Evolutionary conservation across 2,329 filamentous ascomycete species (phyloP), one percentile per base, ranked within the genome.

Genomic region (Colletotrichum chlorophyti): DNA sequence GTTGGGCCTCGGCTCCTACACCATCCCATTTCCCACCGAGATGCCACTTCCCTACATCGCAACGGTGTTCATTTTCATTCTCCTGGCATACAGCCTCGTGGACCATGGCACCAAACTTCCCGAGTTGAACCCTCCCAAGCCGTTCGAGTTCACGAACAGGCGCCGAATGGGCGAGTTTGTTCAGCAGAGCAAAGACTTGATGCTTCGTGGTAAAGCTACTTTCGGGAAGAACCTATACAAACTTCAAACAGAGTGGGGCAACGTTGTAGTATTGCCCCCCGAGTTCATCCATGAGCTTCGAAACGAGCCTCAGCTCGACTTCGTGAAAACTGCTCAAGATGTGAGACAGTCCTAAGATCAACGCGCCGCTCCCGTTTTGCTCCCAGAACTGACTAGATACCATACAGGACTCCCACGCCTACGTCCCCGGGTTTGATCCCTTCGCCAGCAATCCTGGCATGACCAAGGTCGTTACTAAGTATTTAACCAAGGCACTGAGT

Each of bases 401-500:
- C 14, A 2, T 8, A 2, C 24, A 54, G 54, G 49, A 58, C 10
- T 24, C 23, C 1, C 41, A 58, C 12, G 23, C 34, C 11, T 47
- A 54, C 19, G 26, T 58, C 6, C 50, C 54, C 21, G 54, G 49
- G 0, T 58, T 58, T 8, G 49, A 54, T 2, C 42, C 54, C 4
- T 58, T 58, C 3, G 5, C 5, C 3, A 29, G 23, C 10, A 35
- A 43, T 4, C 15, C 34, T 2, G 29, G 23, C 2, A 4, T 35
- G 2, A 1, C 12, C 2, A 43, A 29, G 6, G 27, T 58, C 5
- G 21, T 58, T 8, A 54, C 42, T 11, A 54, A 49, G 19, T 48
- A 54, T 14, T 29, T 58, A 12, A 58, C 42, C 0, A 54, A 54
- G 17, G 54, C 50, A 6, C 50, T 58, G 7, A 31, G 50, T 54